Percentiles rank a stretch among this genome's conserved stretches.
These are phyloP conservation scores for Solanum hybrid DNA, from an alignment of 305 asterid genomes.

Conservation along the genomic window DNA sequence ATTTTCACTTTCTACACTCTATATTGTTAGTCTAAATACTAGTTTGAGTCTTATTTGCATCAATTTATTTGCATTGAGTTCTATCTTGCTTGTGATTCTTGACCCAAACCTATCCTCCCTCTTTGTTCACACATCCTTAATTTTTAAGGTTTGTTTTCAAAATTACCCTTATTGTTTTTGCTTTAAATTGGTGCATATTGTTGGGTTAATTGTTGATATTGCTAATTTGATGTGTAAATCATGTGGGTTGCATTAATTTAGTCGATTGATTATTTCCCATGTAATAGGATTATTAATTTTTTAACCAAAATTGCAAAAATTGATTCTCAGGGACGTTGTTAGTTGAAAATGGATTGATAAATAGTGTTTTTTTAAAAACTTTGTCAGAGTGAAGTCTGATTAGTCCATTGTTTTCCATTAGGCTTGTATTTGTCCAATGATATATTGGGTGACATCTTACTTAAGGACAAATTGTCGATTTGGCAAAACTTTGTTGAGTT, in stretches of 20 bases:
- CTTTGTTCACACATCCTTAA: too few relatives aligned
- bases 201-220: neutral
- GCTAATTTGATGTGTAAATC: neutral
- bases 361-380: neutral
- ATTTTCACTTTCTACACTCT: too few relatives aligned
- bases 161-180: too few relatives aligned
- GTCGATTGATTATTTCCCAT: neutral
- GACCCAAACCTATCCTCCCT: too few relatives aligned
- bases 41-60: too few relatives aligned
- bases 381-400: neutral
- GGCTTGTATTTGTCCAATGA: neutral
- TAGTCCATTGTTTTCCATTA: neutral
- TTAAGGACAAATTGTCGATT: neutral
- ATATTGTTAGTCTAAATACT: too few relatives aligned
- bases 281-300: neutral
- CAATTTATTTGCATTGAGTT: too few relatives aligned
- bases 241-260: neutral
- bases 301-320: too few relatives aligned
- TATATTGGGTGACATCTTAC: neutral
- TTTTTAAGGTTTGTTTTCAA: neutral
- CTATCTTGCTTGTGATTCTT: too few relatives aligned
- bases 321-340: too few relatives aligned
- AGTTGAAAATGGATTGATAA: neutral
- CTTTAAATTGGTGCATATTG: neutral
- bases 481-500: neutral